These are phyloP conservation scores for Macrolepiota albuminosa DNA, from an alignment of 768 basidiomycete genomes.

Conservation along the genomic window DNA sequence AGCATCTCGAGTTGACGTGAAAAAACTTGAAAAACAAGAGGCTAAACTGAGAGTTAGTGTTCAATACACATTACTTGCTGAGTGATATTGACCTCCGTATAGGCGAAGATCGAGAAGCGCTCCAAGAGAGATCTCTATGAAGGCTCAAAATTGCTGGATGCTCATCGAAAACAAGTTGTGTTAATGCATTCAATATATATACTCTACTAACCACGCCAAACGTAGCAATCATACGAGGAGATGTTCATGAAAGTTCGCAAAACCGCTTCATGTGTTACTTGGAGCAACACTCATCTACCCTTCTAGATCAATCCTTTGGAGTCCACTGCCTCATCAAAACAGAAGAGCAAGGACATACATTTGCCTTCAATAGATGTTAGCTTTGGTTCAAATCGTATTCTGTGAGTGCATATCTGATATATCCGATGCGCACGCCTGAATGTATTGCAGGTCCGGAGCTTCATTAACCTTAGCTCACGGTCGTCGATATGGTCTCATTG, in stretches of 20 bases:
- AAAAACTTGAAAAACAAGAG: constrained; percentile 95
- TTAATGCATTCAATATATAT: not conserved
- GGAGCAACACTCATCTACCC: not conserved
- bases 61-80: not conserved
- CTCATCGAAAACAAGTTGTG: constrained; percentile 81
- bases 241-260: constrained; percentile 89
- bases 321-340: constrained; percentile 69
- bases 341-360: constrained; percentile 97
- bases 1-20: constrained; percentile 89
- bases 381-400: constrained; percentile 91
- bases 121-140: constrained; percentile 87
- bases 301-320: constrained; percentile 87
- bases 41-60: constrained; percentile 78
- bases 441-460: constrained; percentile 62
- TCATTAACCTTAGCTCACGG: constrained; percentile 85
- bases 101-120: constrained; percentile 99
- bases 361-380: constrained; percentile 93
- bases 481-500: constrained; percentile 88
- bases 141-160: constrained; percentile 91
- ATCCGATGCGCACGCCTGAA: constrained; percentile 1
- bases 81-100: constrained; percentile 6
- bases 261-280: not conserved
- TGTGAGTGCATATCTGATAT: constrained; percentile 39
- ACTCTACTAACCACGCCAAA: constrained; percentile 3
- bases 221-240: constrained; percentile 94